Evolutionary conservation across 2,329 filamentous ascomycete genomes (phyloP).

Genomic region (Arthrobotrys sphaeroides): DNA sequence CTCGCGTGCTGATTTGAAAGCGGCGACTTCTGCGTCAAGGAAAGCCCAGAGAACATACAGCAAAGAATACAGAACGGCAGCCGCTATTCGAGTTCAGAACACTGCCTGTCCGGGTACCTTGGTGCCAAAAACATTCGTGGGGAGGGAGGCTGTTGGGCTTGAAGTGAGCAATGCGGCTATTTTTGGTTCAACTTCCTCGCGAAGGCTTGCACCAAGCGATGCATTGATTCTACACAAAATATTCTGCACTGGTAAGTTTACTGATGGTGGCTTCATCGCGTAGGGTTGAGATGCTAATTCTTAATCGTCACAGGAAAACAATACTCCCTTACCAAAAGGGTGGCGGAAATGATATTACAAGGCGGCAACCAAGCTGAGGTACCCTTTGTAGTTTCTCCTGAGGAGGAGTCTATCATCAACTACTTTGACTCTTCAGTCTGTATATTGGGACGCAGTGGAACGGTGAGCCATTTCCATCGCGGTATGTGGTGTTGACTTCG

Average conservation of each 20-base stretch:
- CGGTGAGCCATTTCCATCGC: not conserved
- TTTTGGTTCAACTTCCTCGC: not conserved
- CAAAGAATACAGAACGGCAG: not conserved
- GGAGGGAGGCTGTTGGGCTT: not conserved
- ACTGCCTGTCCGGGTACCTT: not conserved
- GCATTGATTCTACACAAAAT: conserved; percentile 23
- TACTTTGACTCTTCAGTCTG: conserved; percentile 28
- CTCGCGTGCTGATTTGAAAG: not conserved
- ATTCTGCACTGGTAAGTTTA: conserved; percentile 7
- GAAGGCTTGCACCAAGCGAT: not conserved
- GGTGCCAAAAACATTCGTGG: not conserved
- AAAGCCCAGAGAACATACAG: conserved; percentile 13
- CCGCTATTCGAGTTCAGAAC: not conserved
- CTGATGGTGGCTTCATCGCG: not conserved
- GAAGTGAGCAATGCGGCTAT: not conserved
- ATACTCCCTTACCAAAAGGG: conserved; percentile 8
- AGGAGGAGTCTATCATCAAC: conserved; percentile 25
- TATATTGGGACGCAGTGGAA: conserved; percentile 28
- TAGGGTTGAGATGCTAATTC: not conserved
- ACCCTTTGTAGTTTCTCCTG: conserved; percentile 15
- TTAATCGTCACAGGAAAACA: conserved; percentile 8
- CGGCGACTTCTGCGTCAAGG: not conserved
- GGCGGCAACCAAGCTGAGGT: conserved; percentile 13
- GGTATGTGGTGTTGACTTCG: not conserved
- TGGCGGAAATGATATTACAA: conserved; percentile 23